A percentile compares a stretch with the other conserved stretches of the same genome.
phyloP scores from a whole-genome alignment of 2,329 filamentous ascomycete genomes.

The Ascochyta rabiei region DNA sequence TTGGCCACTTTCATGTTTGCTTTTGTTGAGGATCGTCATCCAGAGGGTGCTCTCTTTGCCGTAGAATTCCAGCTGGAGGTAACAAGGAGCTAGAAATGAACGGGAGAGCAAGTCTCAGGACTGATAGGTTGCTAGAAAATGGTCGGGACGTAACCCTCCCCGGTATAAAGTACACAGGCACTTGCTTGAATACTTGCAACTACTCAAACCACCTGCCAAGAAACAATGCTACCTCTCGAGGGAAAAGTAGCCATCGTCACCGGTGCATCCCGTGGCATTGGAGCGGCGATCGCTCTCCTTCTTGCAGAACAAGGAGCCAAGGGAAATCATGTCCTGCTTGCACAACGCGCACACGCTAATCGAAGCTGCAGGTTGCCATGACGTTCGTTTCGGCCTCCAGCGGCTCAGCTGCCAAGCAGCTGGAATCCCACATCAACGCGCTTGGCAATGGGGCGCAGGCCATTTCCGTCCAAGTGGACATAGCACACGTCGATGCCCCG shows the following conservation, averaged over 20 bases:
- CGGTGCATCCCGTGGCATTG: constrained; percentile 28
- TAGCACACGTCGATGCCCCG: constrained; percentile 64
- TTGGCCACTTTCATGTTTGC: no score
- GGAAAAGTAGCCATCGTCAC: constrained; percentile 10
- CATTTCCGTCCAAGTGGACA: constrained; percentile 61
- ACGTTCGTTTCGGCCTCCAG: constrained; percentile 71
- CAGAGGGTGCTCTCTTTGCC: no score
- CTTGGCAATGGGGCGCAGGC: constrained; percentile 61
- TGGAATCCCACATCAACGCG: constrained; percentile 58
- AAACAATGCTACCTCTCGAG: neutral
- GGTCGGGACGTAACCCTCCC: no score
- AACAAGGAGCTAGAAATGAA: no score
- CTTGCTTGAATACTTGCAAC: no score
- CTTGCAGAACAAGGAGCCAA: neutral
- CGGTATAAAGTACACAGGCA: no score
- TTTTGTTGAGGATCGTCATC: no score
- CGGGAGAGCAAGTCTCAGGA: no score
- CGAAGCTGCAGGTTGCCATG: constrained; percentile 58
- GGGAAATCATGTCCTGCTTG: neutral
- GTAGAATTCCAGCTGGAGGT: no score
- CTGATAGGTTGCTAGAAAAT: no score
- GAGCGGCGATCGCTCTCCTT: constrained; percentile 39
- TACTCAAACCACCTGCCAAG: no score
- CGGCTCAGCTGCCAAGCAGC: constrained; percentile 51
- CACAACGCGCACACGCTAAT: neutral